Base-by-base conservation (phyloP, 352 stramenopile species). In the Globisporangium splendens region DNA sequence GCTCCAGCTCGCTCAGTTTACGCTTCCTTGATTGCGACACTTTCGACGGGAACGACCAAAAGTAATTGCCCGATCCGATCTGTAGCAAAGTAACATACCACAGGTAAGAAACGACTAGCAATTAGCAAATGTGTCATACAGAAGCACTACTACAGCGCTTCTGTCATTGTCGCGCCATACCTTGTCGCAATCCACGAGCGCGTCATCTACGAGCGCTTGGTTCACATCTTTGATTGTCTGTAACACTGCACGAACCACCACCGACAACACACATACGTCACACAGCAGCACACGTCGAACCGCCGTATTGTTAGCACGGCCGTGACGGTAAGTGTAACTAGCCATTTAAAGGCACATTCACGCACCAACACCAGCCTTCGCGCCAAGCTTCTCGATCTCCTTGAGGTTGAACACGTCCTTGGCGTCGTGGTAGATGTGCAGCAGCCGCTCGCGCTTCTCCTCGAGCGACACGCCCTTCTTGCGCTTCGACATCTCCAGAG, bases 151-250 rank as follows among this genome's bases (percentile, higher is more conserved):
- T 21, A 51, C 35, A 14, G 24, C 24, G 24, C 24, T 31, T 31
- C n/a, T 5, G 24, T 31, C 24, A 49, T 35, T 41, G 3, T 12
- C 18, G 59, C 18, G 35, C 46, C 21, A 43, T 14, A 84, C 79
- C 69, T 95, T 95, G 49, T 95, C 83, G 54, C 70, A 91, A 63
- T 95, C 85, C 17, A 95, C 85, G 43, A 93, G 75, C 0, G 56
- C 72, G 48, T 95, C 85, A 52, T 95, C 85, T 42, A 93, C 83
- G 7, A 95, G 74, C 56, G 83, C 85, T 57, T 95, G 85, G 64
- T 95, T 95, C 53, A 95, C 85, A 44, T 95, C 85, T 63, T 93
- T 95, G 62, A 95, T 81, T 8, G 83, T 95, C 72, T 95, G 85
- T n/a, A 93, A 62, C 53, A 95, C 85, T 93, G 49, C 15, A 50